Percentiles rank a stretch among this genome's conserved stretches.
Evolutionary conservation across 2,329 filamentous ascomycete genomes (phyloP).

Genomic region (Calonectria honghensis): DNA sequence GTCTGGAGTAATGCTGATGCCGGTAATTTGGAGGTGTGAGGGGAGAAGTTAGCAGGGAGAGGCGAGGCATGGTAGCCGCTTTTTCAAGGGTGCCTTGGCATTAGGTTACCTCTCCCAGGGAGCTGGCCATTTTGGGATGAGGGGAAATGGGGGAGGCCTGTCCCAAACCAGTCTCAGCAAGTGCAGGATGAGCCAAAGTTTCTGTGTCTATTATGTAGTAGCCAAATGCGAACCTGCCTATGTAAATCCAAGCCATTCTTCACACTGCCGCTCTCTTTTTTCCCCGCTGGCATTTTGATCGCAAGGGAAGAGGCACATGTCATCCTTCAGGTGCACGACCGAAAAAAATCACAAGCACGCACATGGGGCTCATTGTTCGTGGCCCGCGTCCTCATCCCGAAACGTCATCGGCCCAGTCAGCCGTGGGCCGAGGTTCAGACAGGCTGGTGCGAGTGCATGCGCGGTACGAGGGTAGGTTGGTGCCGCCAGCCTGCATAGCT

Average conservation of each 20-base stretch:
- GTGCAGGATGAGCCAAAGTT: background rate
- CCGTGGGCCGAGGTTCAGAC: slow-evolving; percentile 55
- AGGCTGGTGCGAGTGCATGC: slow-evolving; percentile 38
- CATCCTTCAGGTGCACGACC: background rate
- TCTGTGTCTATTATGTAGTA: background rate
- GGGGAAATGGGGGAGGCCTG: slow-evolving; percentile 22
- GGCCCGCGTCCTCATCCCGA: slow-evolving; percentile 25
- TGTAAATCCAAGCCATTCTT: background rate
- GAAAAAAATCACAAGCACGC: slow-evolving; percentile 15
- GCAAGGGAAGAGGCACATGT: background rate
- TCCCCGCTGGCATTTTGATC: background rate
- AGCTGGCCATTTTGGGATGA: slow-evolving; percentile 21
- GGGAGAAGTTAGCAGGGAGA: slow-evolving; percentile 5
- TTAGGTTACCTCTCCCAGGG: background rate
- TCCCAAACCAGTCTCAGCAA: background rate
- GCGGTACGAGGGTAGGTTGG: background rate
- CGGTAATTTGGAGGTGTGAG: slow-evolving; percentile 17
- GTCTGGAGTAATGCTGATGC: slow-evolving; percentile 27
- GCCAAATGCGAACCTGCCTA: background rate
- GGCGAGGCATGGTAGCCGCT: slow-evolving; percentile 6
- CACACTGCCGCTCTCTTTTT: background rate
- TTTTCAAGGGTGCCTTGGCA: slow-evolving; percentile 23
- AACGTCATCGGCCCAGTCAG: slow-evolving; percentile 53
- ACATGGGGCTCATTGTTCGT: slow-evolving; percentile 1
- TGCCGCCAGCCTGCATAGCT: background rate